Conservation (phyloP, 306 rosid genomes). For the Lathyrus aphaca region DNA sequence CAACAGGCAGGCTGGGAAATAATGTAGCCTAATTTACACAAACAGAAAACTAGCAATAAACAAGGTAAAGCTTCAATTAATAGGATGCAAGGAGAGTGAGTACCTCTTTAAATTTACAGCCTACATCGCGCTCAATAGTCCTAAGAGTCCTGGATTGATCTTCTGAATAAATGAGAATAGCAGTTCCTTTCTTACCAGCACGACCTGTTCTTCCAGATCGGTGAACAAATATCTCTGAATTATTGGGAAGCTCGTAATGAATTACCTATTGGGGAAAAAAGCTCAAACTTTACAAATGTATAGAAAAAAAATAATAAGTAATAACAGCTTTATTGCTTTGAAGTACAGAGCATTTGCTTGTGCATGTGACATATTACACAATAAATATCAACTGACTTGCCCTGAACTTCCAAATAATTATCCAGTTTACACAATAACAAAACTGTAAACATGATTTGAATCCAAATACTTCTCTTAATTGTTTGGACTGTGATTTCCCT, state of each 20-base stretch:
- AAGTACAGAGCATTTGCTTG: neutral
- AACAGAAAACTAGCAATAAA: slow-evolving; percentile 24
- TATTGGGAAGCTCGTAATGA: slow-evolving; percentile 94
- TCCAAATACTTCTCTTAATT: neutral
- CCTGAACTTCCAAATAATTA: slow-evolving; percentile 17
- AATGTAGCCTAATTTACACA: slow-evolving; percentile 22
- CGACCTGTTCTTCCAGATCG: slow-evolving; percentile 99
- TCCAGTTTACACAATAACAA: neutral
- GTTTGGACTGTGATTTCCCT: neutral
- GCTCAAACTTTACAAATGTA: slow-evolving; percentile 14
- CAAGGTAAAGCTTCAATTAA: slow-evolving; percentile 16
- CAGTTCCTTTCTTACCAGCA: slow-evolving; percentile 96
- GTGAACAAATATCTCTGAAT: slow-evolving; percentile 95
- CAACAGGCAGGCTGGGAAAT: neutral
- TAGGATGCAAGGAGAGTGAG: slow-evolving; percentile 28
- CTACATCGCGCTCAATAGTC: slow-evolving; percentile 87
- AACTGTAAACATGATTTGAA: neutral
- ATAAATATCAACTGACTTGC: too few relatives aligned
- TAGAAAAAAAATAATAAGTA: slow-evolving; percentile 8
- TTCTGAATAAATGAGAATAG: slow-evolving; percentile 71
- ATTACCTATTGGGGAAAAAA: slow-evolving; percentile 55
- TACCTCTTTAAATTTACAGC: slow-evolving; percentile 86
- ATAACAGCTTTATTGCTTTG: neutral
- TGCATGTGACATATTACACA: neutral
- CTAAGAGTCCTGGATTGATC: slow-evolving; percentile 70